Conservation (phyloP, 1,284 basidiomycete genomes). For the Moesziomyces parantarcticus region DNA sequence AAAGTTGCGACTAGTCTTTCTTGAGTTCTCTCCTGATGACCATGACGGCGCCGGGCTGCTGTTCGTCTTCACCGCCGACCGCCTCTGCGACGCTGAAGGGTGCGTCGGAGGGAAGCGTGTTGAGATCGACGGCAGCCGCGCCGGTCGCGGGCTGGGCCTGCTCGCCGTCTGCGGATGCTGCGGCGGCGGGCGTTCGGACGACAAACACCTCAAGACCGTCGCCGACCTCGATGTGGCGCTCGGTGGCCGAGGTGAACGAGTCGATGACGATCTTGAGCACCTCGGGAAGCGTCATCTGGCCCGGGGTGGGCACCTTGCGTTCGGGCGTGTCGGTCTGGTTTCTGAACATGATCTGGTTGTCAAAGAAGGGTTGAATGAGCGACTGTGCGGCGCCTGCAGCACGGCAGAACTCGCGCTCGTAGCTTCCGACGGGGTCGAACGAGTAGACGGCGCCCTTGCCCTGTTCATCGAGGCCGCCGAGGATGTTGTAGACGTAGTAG, state of each 20-base stretch:
- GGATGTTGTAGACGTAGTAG: constrained; percentile 68
- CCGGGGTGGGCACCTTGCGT: constrained; percentile 56
- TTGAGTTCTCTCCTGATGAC: constrained; percentile 66
- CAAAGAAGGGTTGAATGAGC: constrained; percentile 66
- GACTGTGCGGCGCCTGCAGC: constrained; percentile 66
- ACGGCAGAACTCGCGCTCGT: constrained; percentile 65
- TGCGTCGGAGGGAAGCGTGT: constrained; percentile 26
- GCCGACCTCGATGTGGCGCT: constrained; percentile 67
- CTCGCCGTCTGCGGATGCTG: background rate
- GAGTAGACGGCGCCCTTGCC: constrained; percentile 66
- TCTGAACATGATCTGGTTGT: constrained; percentile 67
- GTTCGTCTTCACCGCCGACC: constrained; percentile 63
- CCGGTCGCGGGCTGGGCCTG: constrained; percentile 8
- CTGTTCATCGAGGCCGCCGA: constrained; percentile 66
- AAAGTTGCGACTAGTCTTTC: constrained; percentile 53
- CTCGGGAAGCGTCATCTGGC: constrained; percentile 55
- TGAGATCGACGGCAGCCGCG: constrained; percentile 50
- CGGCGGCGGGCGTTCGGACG: constrained; percentile 40
- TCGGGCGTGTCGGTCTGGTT: constrained; percentile 62
- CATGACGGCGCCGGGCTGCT: constrained; percentile 58
- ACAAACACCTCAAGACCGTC: constrained; percentile 67
- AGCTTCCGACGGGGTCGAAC: constrained; percentile 66
- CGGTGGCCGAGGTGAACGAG: constrained; percentile 65
- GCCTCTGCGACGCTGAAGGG: constrained; percentile 60
- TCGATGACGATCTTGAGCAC: constrained; percentile 64